A percentile compares a stretch with the other conserved stretches of the same genome.
Conservation (phyloP, 108 stramenopile species). For the Nitzschia sp. region DNA sequence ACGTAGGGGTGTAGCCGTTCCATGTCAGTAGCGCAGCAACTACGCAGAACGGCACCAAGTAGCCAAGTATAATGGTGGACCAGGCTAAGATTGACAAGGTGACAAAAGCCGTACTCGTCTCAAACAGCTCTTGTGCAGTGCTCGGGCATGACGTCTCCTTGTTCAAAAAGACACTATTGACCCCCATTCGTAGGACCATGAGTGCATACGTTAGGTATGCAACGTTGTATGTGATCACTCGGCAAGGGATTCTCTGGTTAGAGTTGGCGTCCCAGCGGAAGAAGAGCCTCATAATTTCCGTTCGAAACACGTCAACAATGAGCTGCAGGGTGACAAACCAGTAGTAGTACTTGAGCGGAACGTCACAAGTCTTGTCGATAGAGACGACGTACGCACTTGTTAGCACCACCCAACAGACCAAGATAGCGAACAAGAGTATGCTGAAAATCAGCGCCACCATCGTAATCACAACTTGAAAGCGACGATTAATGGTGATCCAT, state of each 20-base stretch:
- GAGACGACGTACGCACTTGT: constrained; percentile 67
- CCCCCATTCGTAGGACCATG: constrained; percentile 56
- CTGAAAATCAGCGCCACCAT: constrained; percentile 64
- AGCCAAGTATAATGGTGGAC: constrained; percentile 62
- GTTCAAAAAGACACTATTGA: constrained; percentile 48
- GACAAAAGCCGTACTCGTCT: constrained; percentile 53
- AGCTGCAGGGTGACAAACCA: constrained; percentile 73
- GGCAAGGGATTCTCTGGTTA: constrained; percentile 36
- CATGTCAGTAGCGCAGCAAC: constrained; percentile 67
- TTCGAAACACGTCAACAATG: constrained; percentile 70
- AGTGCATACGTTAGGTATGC: constrained; percentile 65
- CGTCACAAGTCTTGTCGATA: constrained; percentile 66
- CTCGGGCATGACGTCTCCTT: constrained; percentile 43
- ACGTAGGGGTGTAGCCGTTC: constrained; percentile 64
- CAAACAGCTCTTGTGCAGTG: constrained; percentile 66
- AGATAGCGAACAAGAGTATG: constrained; percentile 52
- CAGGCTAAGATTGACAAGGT: constrained; percentile 62
- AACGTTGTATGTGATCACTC: constrained; percentile 66
- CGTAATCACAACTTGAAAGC: constrained; percentile 58
- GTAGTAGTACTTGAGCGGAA: constrained; percentile 70
- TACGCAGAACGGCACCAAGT: constrained; percentile 59
- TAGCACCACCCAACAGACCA: constrained; percentile 73
- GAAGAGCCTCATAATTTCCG: constrained; percentile 66
- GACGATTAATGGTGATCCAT: constrained; percentile 68
- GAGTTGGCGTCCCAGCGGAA: constrained; percentile 58